Evolutionary conservation across 208 protist species (phyloP).

Genomic region (Trypanosoma grayi): DNA sequence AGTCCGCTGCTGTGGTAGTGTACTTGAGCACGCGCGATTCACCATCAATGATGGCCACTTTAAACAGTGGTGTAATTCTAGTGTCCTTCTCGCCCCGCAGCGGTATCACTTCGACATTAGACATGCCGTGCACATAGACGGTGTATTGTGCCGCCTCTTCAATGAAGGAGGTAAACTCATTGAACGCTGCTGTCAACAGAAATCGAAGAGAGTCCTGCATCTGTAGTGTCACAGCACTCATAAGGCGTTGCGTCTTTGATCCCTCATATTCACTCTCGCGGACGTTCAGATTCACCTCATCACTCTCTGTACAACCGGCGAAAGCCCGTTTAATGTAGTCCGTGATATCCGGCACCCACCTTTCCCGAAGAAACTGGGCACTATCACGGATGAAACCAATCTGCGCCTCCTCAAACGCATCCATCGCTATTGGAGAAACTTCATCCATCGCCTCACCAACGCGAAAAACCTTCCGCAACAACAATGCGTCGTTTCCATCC

Average conservation of each 20-base stretch:
- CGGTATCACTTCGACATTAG: slow-evolving; percentile 40
- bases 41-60: slow-evolving; percentile 45
- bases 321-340: slow-evolving; percentile 52
- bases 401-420: slow-evolving; percentile 91
- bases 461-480: slow-evolving; percentile 73
- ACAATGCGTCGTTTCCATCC: slow-evolving; percentile 68
- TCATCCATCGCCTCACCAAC: slow-evolving; percentile 39
- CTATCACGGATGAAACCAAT: slow-evolving; percentile 61
- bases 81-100: slow-evolving; percentile 34
- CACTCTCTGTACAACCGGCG: slow-evolving; percentile 23
- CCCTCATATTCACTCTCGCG: slow-evolving; percentile 88
- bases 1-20: slow-evolving; percentile 49
- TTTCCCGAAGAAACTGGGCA: slow-evolving; percentile 65
- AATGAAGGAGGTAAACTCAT: slow-evolving; percentile 83
- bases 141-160: slow-evolving; percentile 67
- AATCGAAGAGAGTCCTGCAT: slow-evolving; percentile 92
- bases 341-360: slow-evolving; percentile 64
- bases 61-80: slow-evolving; percentile 56
- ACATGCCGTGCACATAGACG: slow-evolving; percentile 49
- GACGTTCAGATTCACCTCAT: slow-evolving; percentile 82
- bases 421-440: slow-evolving; percentile 62
- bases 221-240: slow-evolving; percentile 87
- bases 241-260: slow-evolving; percentile 91
- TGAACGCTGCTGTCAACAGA: slow-evolving; percentile 59
- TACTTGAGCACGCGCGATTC: slow-evolving; percentile 31